These are phyloP conservation scores for Omphalotus olearius DNA, from an alignment of 1,284 basidiomycete genomes.

Conservation along the genomic window DNA sequence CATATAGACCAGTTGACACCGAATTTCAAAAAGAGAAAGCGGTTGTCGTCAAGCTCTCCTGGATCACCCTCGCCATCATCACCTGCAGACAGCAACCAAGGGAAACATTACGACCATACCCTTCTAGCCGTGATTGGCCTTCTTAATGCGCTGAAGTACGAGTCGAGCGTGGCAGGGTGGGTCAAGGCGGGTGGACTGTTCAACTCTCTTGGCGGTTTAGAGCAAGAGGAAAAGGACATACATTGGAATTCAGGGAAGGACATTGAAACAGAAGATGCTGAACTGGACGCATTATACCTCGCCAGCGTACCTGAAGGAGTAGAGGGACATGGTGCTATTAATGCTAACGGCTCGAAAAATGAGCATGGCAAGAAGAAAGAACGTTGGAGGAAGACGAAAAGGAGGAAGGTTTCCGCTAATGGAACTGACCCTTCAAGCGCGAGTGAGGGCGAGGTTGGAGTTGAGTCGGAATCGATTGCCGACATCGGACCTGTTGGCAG, in stretches of 20 bases:
- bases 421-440: neutral
- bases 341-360: neutral
- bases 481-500: neutral
- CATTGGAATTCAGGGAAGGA: conserved; percentile 20
- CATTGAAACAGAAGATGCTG: conserved; percentile 22
- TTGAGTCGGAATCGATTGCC: neutral
- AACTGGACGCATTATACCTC: conserved; percentile 22
- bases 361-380: neutral
- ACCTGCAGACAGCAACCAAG: too few relatives aligned
- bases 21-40: too few relatives aligned
- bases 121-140: conserved; percentile 72
- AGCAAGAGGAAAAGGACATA: conserved; percentile 36
- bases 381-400: conserved; percentile 2
- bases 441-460: neutral
- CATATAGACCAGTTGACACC: too few relatives aligned
- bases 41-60: too few relatives aligned
- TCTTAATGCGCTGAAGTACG: conserved; percentile 52
- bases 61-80: neutral
- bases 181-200: conserved; percentile 54
- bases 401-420: neutral
- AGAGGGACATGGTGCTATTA: neutral
- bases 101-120: conserved; percentile 45
- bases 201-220: conserved; percentile 18
- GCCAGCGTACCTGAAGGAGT: conserved; percentile 3
- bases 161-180: conserved; percentile 70